Conservation (phyloP, 176 grass and related monocot genomes). For the Paspalum vaginatum region DNA sequence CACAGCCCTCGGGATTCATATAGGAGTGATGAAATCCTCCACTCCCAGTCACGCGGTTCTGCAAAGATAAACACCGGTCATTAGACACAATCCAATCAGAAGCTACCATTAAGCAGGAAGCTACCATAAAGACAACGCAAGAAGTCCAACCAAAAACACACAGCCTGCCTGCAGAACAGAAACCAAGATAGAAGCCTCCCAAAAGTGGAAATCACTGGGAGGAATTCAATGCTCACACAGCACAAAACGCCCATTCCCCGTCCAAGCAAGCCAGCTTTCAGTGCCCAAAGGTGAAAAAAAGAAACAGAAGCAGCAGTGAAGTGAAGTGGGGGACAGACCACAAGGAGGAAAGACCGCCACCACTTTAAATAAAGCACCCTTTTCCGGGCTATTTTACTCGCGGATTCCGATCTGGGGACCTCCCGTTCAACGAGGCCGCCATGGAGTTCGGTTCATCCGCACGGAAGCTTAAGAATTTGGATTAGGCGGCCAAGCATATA, state of each 20-base stretch:
- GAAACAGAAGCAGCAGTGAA: constrained; percentile 17
- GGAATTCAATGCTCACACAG: constrained; percentile 22
- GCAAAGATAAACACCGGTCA: constrained; percentile 10
- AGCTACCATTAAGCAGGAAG: neutral
- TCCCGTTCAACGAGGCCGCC: neutral
- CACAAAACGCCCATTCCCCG: constrained; percentile 6
- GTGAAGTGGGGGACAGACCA: constrained; percentile 49
- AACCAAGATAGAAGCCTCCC: constrained; percentile 30
- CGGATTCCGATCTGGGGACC: constrained; percentile 33
- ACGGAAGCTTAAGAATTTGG: constrained; percentile 17
- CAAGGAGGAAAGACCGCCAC: constrained; percentile 36
- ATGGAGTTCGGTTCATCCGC: constrained; percentile 36
- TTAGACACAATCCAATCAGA: constrained; percentile 31
- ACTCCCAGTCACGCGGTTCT: constrained; percentile 27
- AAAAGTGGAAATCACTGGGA: constrained; percentile 28
- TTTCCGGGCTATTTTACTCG: constrained; percentile 38
- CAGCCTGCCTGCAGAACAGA: neutral
- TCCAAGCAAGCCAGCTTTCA: constrained; percentile 28
- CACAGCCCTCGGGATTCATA: constrained; percentile 40
- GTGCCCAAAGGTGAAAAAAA: constrained; percentile 33
- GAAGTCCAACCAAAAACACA: constrained; percentile 40
- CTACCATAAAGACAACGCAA: constrained; percentile 2
- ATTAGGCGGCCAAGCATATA: constrained; percentile 48
- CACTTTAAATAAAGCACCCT: constrained; percentile 47
- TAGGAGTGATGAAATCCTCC: neutral